Base-by-base conservation (phyloP, 805 yeast species). In the Cyberlindnera petersonii region DNA sequence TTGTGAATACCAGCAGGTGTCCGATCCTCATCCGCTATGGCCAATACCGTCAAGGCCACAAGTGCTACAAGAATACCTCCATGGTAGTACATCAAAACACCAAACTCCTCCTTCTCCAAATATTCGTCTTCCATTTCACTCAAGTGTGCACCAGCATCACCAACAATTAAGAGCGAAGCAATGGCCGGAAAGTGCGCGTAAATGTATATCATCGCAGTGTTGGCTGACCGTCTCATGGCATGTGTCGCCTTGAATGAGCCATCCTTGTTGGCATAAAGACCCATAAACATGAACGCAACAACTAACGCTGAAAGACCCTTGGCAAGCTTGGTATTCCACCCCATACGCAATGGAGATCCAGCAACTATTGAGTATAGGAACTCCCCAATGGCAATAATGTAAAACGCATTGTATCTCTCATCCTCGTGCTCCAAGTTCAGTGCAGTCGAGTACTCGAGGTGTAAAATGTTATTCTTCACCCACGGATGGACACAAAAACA, bases 341-440 rank as follows among this genome's bases (percentile, higher is more conserved):
- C 81, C 2, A 53, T 40, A 1, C 71, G 74, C 28, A 75, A 64
- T 0, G 77, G 72, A n/a, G 66, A 60, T 0, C 58, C 56, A 2
- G 77, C 72, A 7, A 76, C 81, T 8, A 74, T 61, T 28, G 69
- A 71, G 49, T 71, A 76, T 11, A 78, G 58, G 46, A 76, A 79
- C 46, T 79, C 85, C 24, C 86, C 86, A 45, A 79, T 66, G 5
- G 82, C 83, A 56, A 80, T 78, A 47, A 78, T 69, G 38, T 66
- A 77, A 50, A 79, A 79, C 0, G 79, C 75, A 3, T 72, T 67
- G 49, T 65, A 68, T 39, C 86, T 56, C 50, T 80, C 86, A 20
- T 76, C 80, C 52, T 78, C 83, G 51, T 79, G 85, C 47, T 78
- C 84, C 40, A 80, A 75, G 51, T 77, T 77, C 43, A 78, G 53